phyloP scores from a whole-genome alignment of 345 rosid species.

The Lepidium sativum region DNA sequence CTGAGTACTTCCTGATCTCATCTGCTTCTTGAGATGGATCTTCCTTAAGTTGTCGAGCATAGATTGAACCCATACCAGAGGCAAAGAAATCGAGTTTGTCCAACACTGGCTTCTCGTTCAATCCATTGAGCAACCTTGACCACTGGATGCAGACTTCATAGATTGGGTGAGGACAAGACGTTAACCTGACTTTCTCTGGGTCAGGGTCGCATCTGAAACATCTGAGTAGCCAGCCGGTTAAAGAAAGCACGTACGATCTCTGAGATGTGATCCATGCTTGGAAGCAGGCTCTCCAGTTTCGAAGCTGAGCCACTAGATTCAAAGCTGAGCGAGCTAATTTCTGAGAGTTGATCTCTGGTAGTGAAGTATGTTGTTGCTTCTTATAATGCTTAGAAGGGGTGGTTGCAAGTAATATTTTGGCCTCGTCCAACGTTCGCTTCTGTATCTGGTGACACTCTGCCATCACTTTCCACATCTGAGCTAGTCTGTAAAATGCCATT shows the following conservation, averaged over 20 bases:
- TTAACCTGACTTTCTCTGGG: slow-evolving; percentile 45
- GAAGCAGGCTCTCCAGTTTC: slow-evolving; percentile 82
- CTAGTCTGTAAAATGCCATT: slow-evolving; percentile 39
- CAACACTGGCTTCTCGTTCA: slow-evolving; percentile 55
- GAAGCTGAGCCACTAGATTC: slow-evolving; percentile 68
- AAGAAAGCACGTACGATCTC: slow-evolving; percentile 58
- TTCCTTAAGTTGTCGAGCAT: slow-evolving; percentile 54
- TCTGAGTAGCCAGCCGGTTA: slow-evolving; percentile 82
- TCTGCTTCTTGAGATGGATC: slow-evolving; percentile 31
- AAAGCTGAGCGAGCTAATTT: slow-evolving; percentile 54
- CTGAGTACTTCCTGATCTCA: slow-evolving; percentile 45
- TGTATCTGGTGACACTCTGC: slow-evolving; percentile 81
- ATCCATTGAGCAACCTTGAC: slow-evolving; percentile 63
- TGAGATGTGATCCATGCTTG: slow-evolving; percentile 80
- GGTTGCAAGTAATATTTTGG: slow-evolving; percentile 73
- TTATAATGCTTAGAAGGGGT: slow-evolving; percentile 47
- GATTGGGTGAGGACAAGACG: slow-evolving; percentile 52
- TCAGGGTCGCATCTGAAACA: slow-evolving; percentile 62
- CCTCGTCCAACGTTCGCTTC: slow-evolving; percentile 75
- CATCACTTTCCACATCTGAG: slow-evolving; percentile 93
- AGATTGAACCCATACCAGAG: slow-evolving; percentile 78
- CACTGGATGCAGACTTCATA: slow-evolving; percentile 71
- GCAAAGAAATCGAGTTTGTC: slow-evolving; percentile 83
- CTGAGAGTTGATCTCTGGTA: slow-evolving; percentile 52
- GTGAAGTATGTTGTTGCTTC: slow-evolving; percentile 39